These are phyloP conservation scores for Polyporus arcularius DNA, from an alignment of 768 basidiomycete species.

Conservation along the genomic window DNA sequence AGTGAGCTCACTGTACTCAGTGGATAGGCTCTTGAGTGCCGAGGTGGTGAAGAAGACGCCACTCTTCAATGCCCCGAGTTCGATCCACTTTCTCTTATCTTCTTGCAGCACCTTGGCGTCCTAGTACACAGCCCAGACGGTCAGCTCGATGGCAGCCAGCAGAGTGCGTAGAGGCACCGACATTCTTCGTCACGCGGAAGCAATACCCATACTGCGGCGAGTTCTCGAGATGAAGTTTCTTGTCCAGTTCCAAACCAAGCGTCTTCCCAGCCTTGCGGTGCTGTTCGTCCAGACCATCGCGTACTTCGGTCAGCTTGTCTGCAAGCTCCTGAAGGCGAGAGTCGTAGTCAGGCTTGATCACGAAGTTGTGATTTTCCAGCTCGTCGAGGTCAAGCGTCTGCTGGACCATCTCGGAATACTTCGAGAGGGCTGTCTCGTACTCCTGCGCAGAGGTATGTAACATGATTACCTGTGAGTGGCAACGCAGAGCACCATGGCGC, in stretches of 20 bases:
- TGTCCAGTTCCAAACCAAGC: slow-evolving; percentile 82
- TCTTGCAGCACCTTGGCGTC: slow-evolving; percentile 72
- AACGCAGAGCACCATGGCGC: slow-evolving; percentile 15
- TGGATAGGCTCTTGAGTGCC: slow-evolving; percentile 67
- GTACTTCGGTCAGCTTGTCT: slow-evolving; percentile 62
- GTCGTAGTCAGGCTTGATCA: slow-evolving; percentile 93
- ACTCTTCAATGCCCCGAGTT: slow-evolving; percentile 81
- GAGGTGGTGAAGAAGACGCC: slow-evolving; percentile 90
- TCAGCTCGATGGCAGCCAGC: not conserved
- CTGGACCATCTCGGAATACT: slow-evolving; percentile 94
- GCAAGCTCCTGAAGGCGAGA: slow-evolving; percentile 68
- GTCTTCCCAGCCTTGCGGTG: slow-evolving; percentile 70
- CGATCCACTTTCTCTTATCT: slow-evolving; percentile 67
- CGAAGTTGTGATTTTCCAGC: slow-evolving; percentile 81
- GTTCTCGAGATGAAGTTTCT: slow-evolving; percentile 95
- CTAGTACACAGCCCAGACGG: slow-evolving; percentile 39
- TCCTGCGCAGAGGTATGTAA: slow-evolving; percentile 44
- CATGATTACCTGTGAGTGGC: not conserved
- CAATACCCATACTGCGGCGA: slow-evolving; percentile 88
- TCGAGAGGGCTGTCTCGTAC: slow-evolving; percentile 59
- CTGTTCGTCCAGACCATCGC: slow-evolving; percentile 83
- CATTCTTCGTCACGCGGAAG: slow-evolving; percentile 89
- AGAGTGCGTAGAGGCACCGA: slow-evolving; percentile 36
- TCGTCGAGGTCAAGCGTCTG: slow-evolving; percentile 91
- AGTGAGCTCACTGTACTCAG: slow-evolving; percentile 68